Evolutionary conservation across 2,329 filamentous ascomycete species (phyloP), one percentile per base, ranked within the genome.

Genomic region (Fusarium oligoseptatum): DNA sequence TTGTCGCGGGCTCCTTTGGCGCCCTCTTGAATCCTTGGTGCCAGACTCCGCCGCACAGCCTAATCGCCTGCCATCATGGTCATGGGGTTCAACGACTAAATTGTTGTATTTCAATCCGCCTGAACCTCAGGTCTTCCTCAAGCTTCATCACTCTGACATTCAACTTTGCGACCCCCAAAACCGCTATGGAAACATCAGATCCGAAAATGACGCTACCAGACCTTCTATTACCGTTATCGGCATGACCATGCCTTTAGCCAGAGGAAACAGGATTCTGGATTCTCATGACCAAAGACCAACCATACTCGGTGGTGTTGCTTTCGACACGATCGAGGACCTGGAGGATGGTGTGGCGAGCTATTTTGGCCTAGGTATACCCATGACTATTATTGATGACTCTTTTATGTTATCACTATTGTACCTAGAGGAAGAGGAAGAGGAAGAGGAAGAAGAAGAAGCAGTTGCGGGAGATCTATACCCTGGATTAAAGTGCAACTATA

Each of bases 21-120:
- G 0, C 36, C 36, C 7, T 17, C 0, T 1, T 17, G 0, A 1
- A 8, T 2, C 2, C 2, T 37, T 17, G 36, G 3, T 3, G 14
- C 6, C 36, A 17, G 29, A 29, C 29, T 32, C 29, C 10, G 15
- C 36, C 36, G 7, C 7, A 37, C 36, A 17, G 36, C 1, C 7
- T 8, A 37, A 37, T 37, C 3, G 1, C 7, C 36, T 39, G 15
- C 36, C 15, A n/a, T 39, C 36, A 10, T 39, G 36, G 36, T 17
- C 36, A n/a, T 39, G 36, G 36, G 36, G 3, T 39, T 39, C 36
- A 39, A 39, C 36, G 3, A 39, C 4, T n/a, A 0, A 17, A n/a
- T 2, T 3, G 3, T 4, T 8, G 1, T 0, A 9, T 1, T 39
- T 39, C 15, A 0, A 2, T 39, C 0, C 3, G 1, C 0, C 6